Base-by-base conservation (phyloP, 208 protist genomes). In the Spongospora subterranea region DNA sequence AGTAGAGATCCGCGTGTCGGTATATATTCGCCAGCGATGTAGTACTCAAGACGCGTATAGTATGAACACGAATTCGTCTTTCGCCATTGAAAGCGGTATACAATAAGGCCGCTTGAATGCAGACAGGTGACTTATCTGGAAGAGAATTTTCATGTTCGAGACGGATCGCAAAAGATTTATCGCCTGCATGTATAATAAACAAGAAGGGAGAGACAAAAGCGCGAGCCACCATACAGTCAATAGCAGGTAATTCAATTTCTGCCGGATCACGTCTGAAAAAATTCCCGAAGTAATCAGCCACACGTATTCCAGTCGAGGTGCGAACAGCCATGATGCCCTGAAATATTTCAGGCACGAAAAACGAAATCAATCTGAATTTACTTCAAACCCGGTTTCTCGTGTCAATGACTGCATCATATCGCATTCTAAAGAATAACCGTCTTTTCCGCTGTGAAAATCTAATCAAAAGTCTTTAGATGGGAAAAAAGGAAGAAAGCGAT, bases 1-100 rank as follows among this genome's bases (percentile, higher is more conserved):
- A 65, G 77, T 94, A 91, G 46, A 94, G 91, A 66, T 94, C 93
- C 35, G 92, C 76, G 89, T 91, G 88, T 32, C 91, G 53, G 90
- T 91, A 94, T 0, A 94, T 20, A 32, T n/a, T 88, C 0, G 89
- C 17, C 0, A 93, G 88, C 41, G 77, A 35, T 11, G 46, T 45
- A 35, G 88, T 92, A 6, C 39, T 35, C 6, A 38, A 0, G 1
- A 90, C n/a, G 17, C 35, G 38, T 0, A 90, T 0, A 65, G 88
- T 89, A 38, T 93, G 90, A 38, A 88, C 35, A 24, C 91, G 90
- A 54, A 93, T 93, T 38, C 76, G 88, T 40, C 93, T 35, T 76
- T 90, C 40, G 46, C 93, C 93, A 41, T 77, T 39, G 24, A 88
- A 39, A 40, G 90, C 91, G 13, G 93, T 93, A 92, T 94, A 94